Evolutionary conservation across 2,329 filamentous ascomycete species (phyloP), one percentile per base, ranked within the genome.

Genomic region (Epichloe sibirici): DNA sequence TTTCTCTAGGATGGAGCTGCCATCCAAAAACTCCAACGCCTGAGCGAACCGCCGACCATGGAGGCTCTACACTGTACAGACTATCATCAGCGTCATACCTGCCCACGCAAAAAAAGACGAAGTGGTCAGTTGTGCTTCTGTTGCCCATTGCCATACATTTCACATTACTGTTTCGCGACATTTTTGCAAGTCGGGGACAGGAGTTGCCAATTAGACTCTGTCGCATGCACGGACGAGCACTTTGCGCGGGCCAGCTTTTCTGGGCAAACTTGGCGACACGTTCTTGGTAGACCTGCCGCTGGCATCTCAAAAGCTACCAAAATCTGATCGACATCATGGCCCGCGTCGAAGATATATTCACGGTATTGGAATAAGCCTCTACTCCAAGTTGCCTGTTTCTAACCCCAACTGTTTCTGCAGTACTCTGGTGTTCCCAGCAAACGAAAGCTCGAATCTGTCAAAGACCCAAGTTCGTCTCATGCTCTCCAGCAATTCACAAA

Each of bases 371-470:
- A 8, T 17, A 15, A 38, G 12, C 8, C 12, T 40, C 7, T 43
- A 2, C 5, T 28, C 7, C 6, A 7, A 12, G 21, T 13, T 11
- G 5, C 31, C 3, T 39, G 9, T 12, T 6, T 44, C 49, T 15
- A 48, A 31, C 28, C 11, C 40, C 49, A 21, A 54, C 43, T 15
- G 3, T 38, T 13, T n/a, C 2, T 4, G 37, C 58, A 70, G 70
- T 70, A 67, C 55, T 66, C 73, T 21, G 73, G 75, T 54, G 63
- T 71, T 34, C 65, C 73, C 51, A 76, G 74, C 69, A 86, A 86
- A 65, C 76, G 82, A 60, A 85, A 83, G 66, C 69, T 82, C 51
- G 81, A 84, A 55, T 72, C 78, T 17, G 66, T 81, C 55, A 74
- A 74, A 61, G 79, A 85, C 65, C 80, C 81, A 56, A 82, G 81